These are phyloP conservation scores for Effrenium voratum DNA, from an alignment of 73 alveolate genomes.

Conservation along the genomic window DNA sequence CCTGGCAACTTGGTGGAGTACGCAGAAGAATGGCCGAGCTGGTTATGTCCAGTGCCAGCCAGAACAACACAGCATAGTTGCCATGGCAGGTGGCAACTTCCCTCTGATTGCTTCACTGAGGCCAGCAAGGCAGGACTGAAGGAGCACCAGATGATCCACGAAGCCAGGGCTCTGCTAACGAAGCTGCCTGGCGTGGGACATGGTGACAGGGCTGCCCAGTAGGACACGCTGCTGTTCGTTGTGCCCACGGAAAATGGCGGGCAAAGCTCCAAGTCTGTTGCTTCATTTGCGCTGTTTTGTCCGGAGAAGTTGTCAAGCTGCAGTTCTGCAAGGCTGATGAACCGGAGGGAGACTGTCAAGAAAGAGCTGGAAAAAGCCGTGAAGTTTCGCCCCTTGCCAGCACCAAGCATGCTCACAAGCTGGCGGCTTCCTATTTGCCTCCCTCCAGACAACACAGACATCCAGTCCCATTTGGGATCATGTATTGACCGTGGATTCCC, in stretches of 20 bases:
- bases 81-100: neutral
- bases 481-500: too few relatives aligned
- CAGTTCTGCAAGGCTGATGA: conserved; percentile 53
- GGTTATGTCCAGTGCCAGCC: too few relatives aligned
- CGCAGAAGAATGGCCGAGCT: too few relatives aligned
- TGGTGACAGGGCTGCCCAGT: neutral
- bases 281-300: neutral
- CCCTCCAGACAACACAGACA: too few relatives aligned
- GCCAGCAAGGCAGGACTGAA: conserved; percentile 87
- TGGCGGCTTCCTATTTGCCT: too few relatives aligned
- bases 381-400: conserved; percentile 47
- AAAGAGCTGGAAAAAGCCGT: conserved; percentile 81
- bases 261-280: neutral
- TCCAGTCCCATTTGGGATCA: too few relatives aligned
- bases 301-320: too few relatives aligned
- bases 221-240: neutral
- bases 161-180: conserved; percentile 58
- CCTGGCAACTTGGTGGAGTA: conserved; percentile 43
- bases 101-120: neutral
- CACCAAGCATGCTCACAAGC: too few relatives aligned
- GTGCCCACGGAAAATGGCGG: neutral
- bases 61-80: neutral
- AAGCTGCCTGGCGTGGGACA: neutral
- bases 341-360: conserved; percentile 76
- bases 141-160: conserved; percentile 91